Base-by-base conservation (phyloP, 345 rosid species). In the Gossypioides kirkii region DNA sequence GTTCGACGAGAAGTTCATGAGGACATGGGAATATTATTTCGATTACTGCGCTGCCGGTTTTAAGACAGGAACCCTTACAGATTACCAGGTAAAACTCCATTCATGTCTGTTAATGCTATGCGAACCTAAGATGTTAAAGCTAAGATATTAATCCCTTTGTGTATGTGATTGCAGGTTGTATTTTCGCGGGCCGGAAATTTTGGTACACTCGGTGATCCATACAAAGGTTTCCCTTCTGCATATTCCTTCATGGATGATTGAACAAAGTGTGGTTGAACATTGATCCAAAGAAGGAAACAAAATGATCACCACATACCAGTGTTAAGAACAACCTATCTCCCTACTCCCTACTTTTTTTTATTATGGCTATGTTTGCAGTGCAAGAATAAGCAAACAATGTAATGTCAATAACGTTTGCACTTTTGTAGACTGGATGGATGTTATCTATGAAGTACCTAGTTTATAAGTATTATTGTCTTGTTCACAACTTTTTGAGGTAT, bases 1-100 rank as follows among this genome's bases (percentile, higher is more conserved):
- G 75, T 90, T 94, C 75, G 58, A 85, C 63, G 91, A 92, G 23
- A 81, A 86, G 74, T 94, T 94, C 87, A 76, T 89, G 2, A 70
- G 95, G 53, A 92, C 97, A 13, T 94, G 97, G 97, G 97, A 91
- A 69, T 94, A 92, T 54, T 94, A 94, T 76, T 94, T 94, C n/a
- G 95, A 91, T 71, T 89, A 94, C 50, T 87, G 88, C n/a, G 92
- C 97, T 23, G 94, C 97, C 25, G 92, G 96, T 59, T 94, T 89
- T 77, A 90, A 86, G 85, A 76, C 94, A 3, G 79, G 61, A 17
- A 88, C 91, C 0, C 89, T 91, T 11, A 86, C 92, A 76, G 80
- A 88, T 82, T 89, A 91, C 72, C 94, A 91, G 89, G 91, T 88
- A 77, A 32, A 14, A 14, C 41, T 28, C 68, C 3, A 63, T 62